Percentiles rank a stretch among this genome's conserved stretches.
These are phyloP conservation scores for Chaetomiaceae sp. DNA, from an alignment of 2,329 filamentous ascomycete species.

Conservation along the genomic window DNA sequence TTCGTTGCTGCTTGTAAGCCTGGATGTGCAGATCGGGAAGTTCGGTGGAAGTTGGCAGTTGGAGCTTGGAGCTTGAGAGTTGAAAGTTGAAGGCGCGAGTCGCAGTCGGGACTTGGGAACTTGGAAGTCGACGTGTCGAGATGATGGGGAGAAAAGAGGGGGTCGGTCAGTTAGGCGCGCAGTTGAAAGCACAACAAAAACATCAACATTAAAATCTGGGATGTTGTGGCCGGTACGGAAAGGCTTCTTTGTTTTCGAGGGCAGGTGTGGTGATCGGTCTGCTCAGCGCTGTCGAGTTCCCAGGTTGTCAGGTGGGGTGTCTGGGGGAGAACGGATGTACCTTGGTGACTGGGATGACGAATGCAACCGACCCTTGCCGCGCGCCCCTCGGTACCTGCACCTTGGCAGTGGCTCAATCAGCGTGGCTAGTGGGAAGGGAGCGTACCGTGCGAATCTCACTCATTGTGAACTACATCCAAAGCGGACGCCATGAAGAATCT, in stretches of 20 bases:
- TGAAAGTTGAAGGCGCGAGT: too few relatives aligned
- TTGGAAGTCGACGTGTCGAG: too few relatives aligned
- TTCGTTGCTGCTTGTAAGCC: too few relatives aligned
- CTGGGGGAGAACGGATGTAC: not conserved
- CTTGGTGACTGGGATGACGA: conserved; percentile 9
- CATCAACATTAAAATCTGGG: not conserved
- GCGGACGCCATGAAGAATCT: too few relatives aligned
- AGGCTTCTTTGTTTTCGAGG: conserved; percentile 4
- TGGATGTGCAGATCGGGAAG: too few relatives aligned
- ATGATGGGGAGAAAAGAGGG: too few relatives aligned
- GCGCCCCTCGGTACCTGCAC: not conserved
- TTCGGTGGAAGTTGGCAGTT: too few relatives aligned
- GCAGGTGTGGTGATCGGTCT: not conserved
- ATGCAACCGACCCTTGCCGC: not conserved
- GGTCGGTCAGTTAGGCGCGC: too few relatives aligned
- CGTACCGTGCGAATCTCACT: not conserved
- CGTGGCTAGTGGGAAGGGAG: not conserved
- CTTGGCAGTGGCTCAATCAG: conserved; percentile 13
- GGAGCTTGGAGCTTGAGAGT: too few relatives aligned
- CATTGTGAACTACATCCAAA: too few relatives aligned
- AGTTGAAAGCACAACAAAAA: not conserved
- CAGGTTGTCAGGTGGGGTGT: conserved; percentile 8
- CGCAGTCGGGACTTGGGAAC: too few relatives aligned
- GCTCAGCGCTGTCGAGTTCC: not conserved
- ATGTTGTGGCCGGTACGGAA: not conserved